phyloP scores from a whole-genome alignment of 257 asterid genomes.

The Sherardia arvensis region DNA sequence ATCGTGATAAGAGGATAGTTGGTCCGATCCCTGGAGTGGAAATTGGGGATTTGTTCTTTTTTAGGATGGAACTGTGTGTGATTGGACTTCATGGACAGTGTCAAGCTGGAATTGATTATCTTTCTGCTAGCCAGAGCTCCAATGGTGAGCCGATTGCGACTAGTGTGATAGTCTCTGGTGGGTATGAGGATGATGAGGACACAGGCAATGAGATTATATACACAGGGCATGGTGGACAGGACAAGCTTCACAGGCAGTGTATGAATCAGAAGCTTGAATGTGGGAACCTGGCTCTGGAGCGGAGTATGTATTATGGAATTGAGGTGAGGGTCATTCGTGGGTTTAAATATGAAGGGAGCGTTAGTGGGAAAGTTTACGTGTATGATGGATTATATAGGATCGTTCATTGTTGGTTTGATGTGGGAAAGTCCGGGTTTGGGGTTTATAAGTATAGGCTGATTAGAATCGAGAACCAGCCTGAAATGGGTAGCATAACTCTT shows the following conservation, averaged over 20 bases:
- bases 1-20: slow-evolving; percentile 71
- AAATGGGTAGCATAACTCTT: slow-evolving; percentile 60
- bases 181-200: slow-evolving; percentile 85
- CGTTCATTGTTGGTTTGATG: slow-evolving; percentile 62
- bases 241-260: slow-evolving; percentile 47
- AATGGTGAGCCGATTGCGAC: slow-evolving; percentile 89
- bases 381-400: slow-evolving; percentile 74
- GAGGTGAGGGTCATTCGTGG: slow-evolving; percentile 92
- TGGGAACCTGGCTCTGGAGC: slow-evolving; percentile 79
- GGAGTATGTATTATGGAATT: slow-evolving; percentile 71
- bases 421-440: slow-evolving; percentile 75
- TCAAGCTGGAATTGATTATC: slow-evolving; percentile 86
- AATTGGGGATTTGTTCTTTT: slow-evolving; percentile 72
- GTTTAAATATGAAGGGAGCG: slow-evolving; percentile 59
- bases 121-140: slow-evolving; percentile 62
- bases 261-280: slow-evolving; percentile 67
- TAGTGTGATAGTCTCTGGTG: slow-evolving; percentile 82
- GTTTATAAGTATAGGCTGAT: slow-evolving; percentile 63
- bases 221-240: slow-evolving; percentile 98
- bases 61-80: slow-evolving; percentile 75
- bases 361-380: slow-evolving; percentile 65
- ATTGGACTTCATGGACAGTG: slow-evolving; percentile 80
- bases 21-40: slow-evolving; percentile 70
- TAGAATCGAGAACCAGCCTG: slow-evolving; percentile 56
- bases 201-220: slow-evolving; percentile 71